These are phyloP conservation scores for Apiotrichum akiyoshidainum DNA, from an alignment of 1,284 basidiomycete genomes.

Conservation along the genomic window DNA sequence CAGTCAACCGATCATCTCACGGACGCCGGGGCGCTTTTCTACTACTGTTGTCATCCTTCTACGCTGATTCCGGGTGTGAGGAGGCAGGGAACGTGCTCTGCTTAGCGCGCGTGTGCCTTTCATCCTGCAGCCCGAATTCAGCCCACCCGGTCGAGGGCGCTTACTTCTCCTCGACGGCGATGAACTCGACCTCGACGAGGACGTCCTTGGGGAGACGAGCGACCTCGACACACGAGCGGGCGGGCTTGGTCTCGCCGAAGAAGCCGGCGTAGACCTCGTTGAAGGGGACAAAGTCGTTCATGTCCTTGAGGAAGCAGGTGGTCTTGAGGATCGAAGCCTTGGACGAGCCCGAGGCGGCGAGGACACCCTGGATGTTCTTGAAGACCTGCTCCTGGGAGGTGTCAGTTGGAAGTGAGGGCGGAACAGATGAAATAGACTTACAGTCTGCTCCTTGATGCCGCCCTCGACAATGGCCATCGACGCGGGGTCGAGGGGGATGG, in stretches of 20 bases:
- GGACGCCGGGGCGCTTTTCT: too few species aligned
- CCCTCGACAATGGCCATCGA: conserved; percentile 71
- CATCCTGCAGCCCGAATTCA: too few species aligned
- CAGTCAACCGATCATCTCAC: too few species aligned
- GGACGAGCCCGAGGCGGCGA: conserved; percentile 76
- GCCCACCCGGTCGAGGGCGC: too few species aligned
- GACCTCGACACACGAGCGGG: conserved; percentile 84
- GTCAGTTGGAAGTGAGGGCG: background rate
- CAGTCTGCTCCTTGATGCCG: conserved; percentile 78
- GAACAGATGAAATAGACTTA: conserved; percentile 26
- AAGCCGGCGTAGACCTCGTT: conserved; percentile 70
- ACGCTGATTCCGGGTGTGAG: too few species aligned
- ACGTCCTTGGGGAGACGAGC: conserved; percentile 72
- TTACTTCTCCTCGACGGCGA: conserved; percentile 55
- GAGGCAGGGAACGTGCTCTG: too few species aligned
- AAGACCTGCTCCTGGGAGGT: conserved; percentile 64
- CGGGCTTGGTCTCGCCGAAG: conserved; percentile 89
- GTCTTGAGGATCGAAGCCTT: conserved; percentile 78
- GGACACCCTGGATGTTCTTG: conserved; percentile 77
- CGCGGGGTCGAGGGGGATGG: conserved; percentile 77
- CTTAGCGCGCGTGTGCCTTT: too few species aligned
- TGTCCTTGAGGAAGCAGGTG: conserved; percentile 86
- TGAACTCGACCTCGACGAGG: conserved; percentile 87
- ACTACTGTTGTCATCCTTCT: too few species aligned
- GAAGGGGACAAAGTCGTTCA: conserved; percentile 83